phyloP scores from a whole-genome alignment of 1,284 basidiomycete genomes.

The Melampsora larici-populina region DNA sequence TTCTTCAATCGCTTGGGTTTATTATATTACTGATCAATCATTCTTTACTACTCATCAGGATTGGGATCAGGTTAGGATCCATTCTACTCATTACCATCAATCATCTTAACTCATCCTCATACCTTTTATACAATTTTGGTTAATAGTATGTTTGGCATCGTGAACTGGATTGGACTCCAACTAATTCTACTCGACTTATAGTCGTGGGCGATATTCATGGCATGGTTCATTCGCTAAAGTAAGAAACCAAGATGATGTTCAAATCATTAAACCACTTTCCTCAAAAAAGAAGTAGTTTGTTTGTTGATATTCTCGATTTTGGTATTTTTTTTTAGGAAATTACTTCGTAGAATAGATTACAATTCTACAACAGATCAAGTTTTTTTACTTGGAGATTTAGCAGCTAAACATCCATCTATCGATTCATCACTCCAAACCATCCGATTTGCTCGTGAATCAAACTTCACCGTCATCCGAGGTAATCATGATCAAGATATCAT shows the following conservation, averaged over 20 bases:
- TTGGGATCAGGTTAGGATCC: no score
- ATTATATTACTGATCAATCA: no score
- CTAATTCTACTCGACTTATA: constrained; percentile 13
- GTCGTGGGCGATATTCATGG: constrained; percentile 36
- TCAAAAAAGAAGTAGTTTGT: no score
- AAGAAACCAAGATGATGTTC: not conserved
- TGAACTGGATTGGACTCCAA: constrained; percentile 33
- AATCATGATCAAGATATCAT: constrained; percentile 43
- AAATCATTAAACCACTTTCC: not conserved
- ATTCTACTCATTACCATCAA: no score
- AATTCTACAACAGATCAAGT: constrained; percentile 11
- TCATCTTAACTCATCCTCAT: no score
- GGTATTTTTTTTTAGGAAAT: no score
- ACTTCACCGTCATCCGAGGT: constrained; percentile 20
- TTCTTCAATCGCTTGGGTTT: no score
- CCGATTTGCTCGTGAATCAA: constrained; percentile 20
- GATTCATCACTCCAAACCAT: constrained; percentile 32
- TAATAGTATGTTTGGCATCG: constrained; percentile 33
- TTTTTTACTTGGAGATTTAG: constrained; percentile 29
- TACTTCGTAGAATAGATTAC: constrained; percentile 25
- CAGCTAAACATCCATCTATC: constrained; percentile 36
- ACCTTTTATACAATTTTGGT: no score
- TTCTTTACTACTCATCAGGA: no score
- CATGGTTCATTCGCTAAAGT: constrained; percentile 11
- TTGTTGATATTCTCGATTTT: no score